Percentiles rank a stretch among this genome's conserved stretches.
These are phyloP conservation scores for Coccomyxa subellipsoidea DNA, from an alignment of 163 green algal genomes.

Conservation along the genomic window DNA sequence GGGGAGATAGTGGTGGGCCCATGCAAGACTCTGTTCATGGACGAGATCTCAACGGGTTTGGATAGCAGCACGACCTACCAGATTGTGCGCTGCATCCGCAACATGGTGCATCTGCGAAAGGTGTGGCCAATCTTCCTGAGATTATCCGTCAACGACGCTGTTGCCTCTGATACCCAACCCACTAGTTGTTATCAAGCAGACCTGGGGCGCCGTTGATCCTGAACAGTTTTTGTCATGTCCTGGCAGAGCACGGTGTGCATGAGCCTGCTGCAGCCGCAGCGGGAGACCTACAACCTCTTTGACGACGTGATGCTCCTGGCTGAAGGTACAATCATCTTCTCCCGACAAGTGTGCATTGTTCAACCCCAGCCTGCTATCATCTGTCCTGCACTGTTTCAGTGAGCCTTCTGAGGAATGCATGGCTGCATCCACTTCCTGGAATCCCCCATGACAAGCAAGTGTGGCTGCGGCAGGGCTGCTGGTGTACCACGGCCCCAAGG, in stretches of 20 bases:
- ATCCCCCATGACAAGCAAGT: neutral
- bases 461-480: conserved; percentile 5
- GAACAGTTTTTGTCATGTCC: neutral
- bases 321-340: conserved; percentile 25
- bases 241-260: conserved; percentile 31
- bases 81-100: conserved; percentile 38
- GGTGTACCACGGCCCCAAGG: conserved; percentile 66
- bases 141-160: too few relatives aligned
- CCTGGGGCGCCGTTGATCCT: too few relatives aligned
- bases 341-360: neutral
- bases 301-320: conserved; percentile 74
- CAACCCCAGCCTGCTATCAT: too few relatives aligned
- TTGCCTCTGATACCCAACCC: too few relatives aligned
- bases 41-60: conserved; percentile 35
- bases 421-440: too few relatives aligned
- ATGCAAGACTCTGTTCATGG: conserved; percentile 7
- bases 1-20: conserved; percentile 25
- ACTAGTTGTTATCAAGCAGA: too few relatives aligned
- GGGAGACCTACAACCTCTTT: conserved; percentile 74
- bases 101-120: conserved; percentile 27
- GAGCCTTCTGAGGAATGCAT: too few relatives aligned
- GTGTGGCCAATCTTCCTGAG: neutral
- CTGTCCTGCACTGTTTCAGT: too few relatives aligned
- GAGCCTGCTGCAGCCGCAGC: conserved; percentile 71
- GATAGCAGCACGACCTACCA: conserved; percentile 50